A percentile compares a stretch with the other conserved stretches of the same genome.
Evolutionary conservation across 495 filamentous ascomycete species (phyloP).

Genomic region (Cladorrhinum samala): DNA sequence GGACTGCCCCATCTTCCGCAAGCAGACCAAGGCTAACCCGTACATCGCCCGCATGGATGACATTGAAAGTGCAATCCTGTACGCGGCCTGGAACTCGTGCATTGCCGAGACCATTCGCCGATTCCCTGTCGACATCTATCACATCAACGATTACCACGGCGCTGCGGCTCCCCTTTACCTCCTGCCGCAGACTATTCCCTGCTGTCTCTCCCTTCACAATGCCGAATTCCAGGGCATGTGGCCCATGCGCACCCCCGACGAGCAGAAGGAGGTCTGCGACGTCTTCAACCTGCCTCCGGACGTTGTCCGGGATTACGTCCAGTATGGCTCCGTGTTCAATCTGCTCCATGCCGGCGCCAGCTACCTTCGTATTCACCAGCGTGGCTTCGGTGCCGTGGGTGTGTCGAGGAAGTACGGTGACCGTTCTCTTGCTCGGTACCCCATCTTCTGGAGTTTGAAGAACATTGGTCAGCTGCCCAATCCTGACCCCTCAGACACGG

Average conservation of each 20-base stretch:
- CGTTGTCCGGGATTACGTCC: slow-evolving; percentile 52
- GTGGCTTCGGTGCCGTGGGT: slow-evolving; percentile 69
- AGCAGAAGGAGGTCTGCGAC: slow-evolving; percentile 61
- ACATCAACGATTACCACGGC: slow-evolving; percentile 79
- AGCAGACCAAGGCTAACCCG: slow-evolving; percentile 60
- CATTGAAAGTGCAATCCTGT: slow-evolving; percentile 64
- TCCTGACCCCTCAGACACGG: slow-evolving; percentile 69
- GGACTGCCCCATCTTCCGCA: slow-evolving; percentile 64
- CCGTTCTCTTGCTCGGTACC: slow-evolving; percentile 66
- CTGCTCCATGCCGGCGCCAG: slow-evolving; percentile 67
- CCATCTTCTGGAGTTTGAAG: slow-evolving; percentile 70
- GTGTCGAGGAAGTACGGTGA: slow-evolving; percentile 73
- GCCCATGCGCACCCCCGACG: slow-evolving; percentile 65
- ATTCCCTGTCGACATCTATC: slow-evolving; percentile 65
- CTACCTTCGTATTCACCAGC: slow-evolving; percentile 68
- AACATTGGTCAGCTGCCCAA: slow-evolving; percentile 68
- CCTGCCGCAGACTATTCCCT: slow-evolving; percentile 55
- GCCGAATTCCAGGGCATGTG: slow-evolving; percentile 71
- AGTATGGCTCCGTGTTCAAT: slow-evolving; percentile 67
- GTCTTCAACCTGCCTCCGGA: slow-evolving; percentile 58
- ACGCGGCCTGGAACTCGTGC: slow-evolving; percentile 69
- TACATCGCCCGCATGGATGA: slow-evolving; percentile 73
- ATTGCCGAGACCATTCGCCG: slow-evolving; percentile 56
- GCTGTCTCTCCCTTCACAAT: slow-evolving; percentile 48
- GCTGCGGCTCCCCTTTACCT: slow-evolving; percentile 66